Base-by-base conservation (phyloP, 192 early-diverging fungal species). In the Helicostylum pulchrum region DNA sequence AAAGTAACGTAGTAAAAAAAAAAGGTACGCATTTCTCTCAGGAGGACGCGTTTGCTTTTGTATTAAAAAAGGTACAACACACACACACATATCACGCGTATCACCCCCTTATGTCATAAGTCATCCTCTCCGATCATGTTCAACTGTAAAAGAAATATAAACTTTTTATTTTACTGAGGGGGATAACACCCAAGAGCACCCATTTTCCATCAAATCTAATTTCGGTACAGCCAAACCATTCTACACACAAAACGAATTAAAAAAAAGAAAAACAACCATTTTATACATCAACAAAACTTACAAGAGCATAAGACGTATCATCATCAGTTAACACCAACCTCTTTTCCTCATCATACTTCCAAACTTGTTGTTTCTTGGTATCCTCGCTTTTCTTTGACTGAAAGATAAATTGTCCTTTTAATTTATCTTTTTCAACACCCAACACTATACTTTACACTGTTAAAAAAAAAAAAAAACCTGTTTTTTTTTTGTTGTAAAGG, bases 311-410 rank as follows among this genome's bases (percentile, higher is more conserved):
- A 15, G 17, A 8, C 31, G 31, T 30, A 32, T 39, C 36, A 9
- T 36, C 30, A 56, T 36, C 53, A 26, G 34, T 56, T 10, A 56
- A 56, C 7, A 56, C 53, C 53, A 56, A 56, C 32, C 53, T 30
- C 2, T 8, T 20, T 3, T 39, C n/a, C 4, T 56, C 31, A 56
- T 56, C 53, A 19, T 36, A 56, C 32, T 34, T 56, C 53, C 53
- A 56, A 32, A 17, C 32, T 56, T 56, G 53, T 56, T 56, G 53
- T 17, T 17, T 32, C 17, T 55, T 32, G 12, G 15, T 5, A 31
- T 56, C 53, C 2, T n/a, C 2, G 10, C 5, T 6, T 36, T 15
- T n/a, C n/a, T 19, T 19, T 3, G 53, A 32, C 9, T 56, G 34
- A 56, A 56, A 36, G 15, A 48, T 17, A 4, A 17, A 17, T 19